A percentile compares a stretch with the other conserved stretches of the same genome.
Evolutionary conservation across 2,329 filamentous ascomycete species (phyloP).

Genomic region (Pezizomycotina sp.): DNA sequence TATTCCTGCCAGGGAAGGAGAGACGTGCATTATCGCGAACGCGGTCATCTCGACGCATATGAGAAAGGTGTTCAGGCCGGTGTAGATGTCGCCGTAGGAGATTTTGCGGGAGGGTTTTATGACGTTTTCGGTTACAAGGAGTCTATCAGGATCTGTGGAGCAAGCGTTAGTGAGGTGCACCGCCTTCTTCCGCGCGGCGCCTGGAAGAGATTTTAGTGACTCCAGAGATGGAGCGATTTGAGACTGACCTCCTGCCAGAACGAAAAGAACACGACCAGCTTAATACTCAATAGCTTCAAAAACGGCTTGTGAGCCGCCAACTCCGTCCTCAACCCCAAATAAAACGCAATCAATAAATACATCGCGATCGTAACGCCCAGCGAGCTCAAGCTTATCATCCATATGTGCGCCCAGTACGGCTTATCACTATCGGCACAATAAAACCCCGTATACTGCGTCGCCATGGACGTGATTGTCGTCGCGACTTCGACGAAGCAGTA

Average conservation of each 20-base stretch:
- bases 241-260: slow-evolving; percentile 93
- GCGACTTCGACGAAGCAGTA: slow-evolving; percentile 68
- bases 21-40: slow-evolving; percentile 63
- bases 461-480: slow-evolving; percentile 62
- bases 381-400: slow-evolving; percentile 58
- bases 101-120: slow-evolving; percentile 47
- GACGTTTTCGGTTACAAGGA: no score
- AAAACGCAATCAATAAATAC: slow-evolving; percentile 80
- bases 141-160: no score
- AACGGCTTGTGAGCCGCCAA: slow-evolving; percentile 55
- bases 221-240: no score
- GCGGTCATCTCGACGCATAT: slow-evolving; percentile 74
- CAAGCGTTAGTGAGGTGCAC: no score
- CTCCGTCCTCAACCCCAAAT: slow-evolving; percentile 54
- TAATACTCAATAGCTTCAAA: slow-evolving; percentile 70
- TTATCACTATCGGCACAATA: slow-evolving; percentile 69
- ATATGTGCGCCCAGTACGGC: slow-evolving; percentile 68
- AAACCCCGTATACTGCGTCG: slow-evolving; percentile 48
- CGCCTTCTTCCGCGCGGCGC: no score
- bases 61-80: slow-evolving; percentile 61
- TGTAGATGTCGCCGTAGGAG: slow-evolving; percentile 58
- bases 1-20: slow-evolving; percentile 67
- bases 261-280: slow-evolving; percentile 77
- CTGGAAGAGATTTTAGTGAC: no score
- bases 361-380: slow-evolving; percentile 65